phyloP scores from a whole-genome alignment of 129 eudicot genomes.

The Escallonia herrerae region DNA sequence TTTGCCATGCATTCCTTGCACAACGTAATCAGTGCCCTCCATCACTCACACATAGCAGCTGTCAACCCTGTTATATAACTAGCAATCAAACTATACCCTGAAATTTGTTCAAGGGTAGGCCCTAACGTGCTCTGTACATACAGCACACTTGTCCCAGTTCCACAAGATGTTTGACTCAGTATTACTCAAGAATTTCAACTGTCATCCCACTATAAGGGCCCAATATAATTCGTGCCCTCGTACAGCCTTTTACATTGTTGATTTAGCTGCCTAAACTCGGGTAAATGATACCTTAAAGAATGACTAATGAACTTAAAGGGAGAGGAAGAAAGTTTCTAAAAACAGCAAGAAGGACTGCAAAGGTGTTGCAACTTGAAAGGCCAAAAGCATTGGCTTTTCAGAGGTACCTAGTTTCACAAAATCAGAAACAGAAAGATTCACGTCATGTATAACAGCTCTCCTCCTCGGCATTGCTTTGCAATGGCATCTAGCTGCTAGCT shows the following conservation, averaged over 20 bases:
- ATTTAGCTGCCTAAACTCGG: neutral
- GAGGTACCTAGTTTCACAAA: neutral
- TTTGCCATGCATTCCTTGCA: constrained; percentile 95
- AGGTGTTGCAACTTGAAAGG: neutral
- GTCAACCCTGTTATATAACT: constrained; percentile 54
- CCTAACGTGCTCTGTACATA: constrained; percentile 19
- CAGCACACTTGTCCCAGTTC: constrained; percentile 9
- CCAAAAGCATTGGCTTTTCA: neutral
- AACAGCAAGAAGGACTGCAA: neutral
- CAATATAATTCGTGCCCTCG: neutral
- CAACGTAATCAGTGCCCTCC: constrained; percentile 50
- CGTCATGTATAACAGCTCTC: neutral
- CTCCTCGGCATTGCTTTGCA: neutral
- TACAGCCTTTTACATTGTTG: neutral
- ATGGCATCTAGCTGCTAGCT: neutral
- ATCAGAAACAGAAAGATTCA: neutral
- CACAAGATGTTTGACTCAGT: neutral
- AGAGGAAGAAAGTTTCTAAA: neutral
- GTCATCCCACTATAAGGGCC: neutral
- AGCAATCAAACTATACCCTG: constrained; percentile 47
- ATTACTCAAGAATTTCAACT: neutral
- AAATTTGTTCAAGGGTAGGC: constrained; percentile 19
- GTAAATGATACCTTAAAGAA: neutral
- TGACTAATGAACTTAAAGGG: neutral
- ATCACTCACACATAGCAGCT: constrained; percentile 57